Evolutionary conservation across 2,329 filamentous ascomycete genomes (phyloP).

Genomic region (Cordyceps javanica): DNA sequence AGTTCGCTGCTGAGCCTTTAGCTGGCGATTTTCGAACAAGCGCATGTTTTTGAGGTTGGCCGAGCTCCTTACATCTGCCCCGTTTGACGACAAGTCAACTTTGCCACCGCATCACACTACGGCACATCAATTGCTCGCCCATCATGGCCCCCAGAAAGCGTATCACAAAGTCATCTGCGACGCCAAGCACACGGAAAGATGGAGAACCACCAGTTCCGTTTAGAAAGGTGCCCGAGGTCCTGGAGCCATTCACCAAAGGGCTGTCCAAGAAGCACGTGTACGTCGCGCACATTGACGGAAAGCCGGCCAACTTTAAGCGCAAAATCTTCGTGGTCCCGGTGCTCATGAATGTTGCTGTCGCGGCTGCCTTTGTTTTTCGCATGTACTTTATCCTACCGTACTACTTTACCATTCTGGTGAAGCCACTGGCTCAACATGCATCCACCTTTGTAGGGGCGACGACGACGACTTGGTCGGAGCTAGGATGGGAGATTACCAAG

Average conservation of each 20-base stretch:
- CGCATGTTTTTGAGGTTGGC: background rate
- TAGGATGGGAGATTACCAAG: conserved; percentile 50
- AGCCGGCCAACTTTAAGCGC: conserved; percentile 65
- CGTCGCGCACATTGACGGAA: conserved; percentile 74
- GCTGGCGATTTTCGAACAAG: background rate
- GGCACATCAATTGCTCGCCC: background rate
- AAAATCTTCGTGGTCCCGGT: conserved; percentile 78
- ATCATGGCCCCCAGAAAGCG: conserved; percentile 26
- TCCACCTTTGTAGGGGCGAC: conserved; percentile 58
- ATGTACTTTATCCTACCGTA: conserved; percentile 62
- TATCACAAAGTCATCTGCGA: conserved; percentile 23
- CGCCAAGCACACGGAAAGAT: conserved; percentile 17
- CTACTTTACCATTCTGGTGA: conserved; percentile 63
- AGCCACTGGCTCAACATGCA: conserved; percentile 60
- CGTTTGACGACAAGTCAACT: background rate
- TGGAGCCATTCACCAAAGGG: conserved; percentile 59
- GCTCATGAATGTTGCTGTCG: conserved; percentile 65
- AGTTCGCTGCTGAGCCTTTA: background rate
- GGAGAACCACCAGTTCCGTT: conserved; percentile 58
- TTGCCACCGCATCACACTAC: background rate
- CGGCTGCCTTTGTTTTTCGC: conserved; percentile 59
- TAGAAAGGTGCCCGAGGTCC: conserved; percentile 53
- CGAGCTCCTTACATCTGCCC: background rate
- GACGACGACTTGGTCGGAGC: conserved; percentile 48
- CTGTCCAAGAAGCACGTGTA: conserved; percentile 70